phyloP scores from a whole-genome alignment of 306 rosid genomes.

The Inga laurina region DNA sequence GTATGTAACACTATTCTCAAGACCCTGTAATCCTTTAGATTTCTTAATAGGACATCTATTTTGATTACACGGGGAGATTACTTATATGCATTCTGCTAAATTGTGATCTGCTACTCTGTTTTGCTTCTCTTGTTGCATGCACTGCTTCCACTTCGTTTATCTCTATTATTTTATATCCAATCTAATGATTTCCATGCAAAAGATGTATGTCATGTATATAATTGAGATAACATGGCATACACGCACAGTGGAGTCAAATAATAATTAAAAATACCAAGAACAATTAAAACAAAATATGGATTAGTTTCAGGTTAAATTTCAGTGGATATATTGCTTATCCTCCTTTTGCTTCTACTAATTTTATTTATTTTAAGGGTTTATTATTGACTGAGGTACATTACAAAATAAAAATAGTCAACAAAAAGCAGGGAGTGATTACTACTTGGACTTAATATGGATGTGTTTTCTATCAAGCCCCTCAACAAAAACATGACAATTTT shows the following conservation, averaged over 20 bases:
- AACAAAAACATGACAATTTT: background rate
- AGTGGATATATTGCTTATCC: background rate
- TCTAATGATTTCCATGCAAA: background rate
- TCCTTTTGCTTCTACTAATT: background rate
- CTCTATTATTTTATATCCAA: background rate
- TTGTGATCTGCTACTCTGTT: background rate
- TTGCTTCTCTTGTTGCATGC: background rate
- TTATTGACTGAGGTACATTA: background rate
- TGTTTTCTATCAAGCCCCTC: background rate
- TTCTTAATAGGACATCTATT: background rate
- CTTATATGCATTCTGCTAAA: background rate
- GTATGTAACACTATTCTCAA: conserved; percentile 1
- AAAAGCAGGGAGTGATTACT: background rate
- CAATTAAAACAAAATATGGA: background rate
- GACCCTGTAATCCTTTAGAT: background rate
- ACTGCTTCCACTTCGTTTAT: background rate
- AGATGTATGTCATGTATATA: background rate
- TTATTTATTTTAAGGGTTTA: background rate
- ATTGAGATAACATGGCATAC: background rate
- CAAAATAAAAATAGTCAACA: background rate
- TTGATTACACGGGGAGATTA: background rate
- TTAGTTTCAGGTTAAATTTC: background rate
- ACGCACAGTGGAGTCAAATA: background rate
- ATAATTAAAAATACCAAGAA: background rate
- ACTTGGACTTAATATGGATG: background rate